These are phyloP conservation scores for Adansonia rubrostipa DNA, from an alignment of 441 rosid species.

Conservation along the genomic window DNA sequence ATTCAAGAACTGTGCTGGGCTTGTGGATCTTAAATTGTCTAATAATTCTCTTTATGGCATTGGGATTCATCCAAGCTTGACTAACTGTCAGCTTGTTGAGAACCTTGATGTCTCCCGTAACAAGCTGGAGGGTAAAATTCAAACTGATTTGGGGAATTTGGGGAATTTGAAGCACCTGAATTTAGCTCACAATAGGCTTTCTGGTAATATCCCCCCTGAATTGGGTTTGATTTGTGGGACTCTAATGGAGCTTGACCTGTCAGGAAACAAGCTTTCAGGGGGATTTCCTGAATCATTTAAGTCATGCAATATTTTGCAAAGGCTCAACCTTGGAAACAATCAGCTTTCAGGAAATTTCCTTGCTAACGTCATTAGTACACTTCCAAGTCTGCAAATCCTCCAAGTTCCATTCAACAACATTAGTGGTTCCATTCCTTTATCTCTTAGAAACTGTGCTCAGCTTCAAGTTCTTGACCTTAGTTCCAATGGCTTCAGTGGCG, in stretches of 20 bases:
- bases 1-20: not conserved
- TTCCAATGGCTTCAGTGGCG: slow-evolving; percentile 21
- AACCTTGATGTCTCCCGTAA: slow-evolving; percentile 18
- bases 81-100: slow-evolving; percentile 12
- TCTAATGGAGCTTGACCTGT: slow-evolving; percentile 8
- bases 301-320: slow-evolving; percentile 9
- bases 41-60: not conserved
- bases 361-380: not conserved
- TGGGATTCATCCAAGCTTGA: slow-evolving; percentile 11
- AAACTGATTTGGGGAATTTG: not conserved
- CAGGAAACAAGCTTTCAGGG: not conserved
- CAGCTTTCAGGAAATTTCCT: slow-evolving; percentile 24
- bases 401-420: slow-evolving; percentile 22
- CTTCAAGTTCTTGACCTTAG: slow-evolving; percentile 22
- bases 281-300: slow-evolving; percentile 6
- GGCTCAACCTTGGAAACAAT: slow-evolving; percentile 22
- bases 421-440: not conserved
- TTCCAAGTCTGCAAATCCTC: slow-evolving; percentile 12
- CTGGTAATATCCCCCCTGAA: slow-evolving; percentile 17
- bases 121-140: not conserved
- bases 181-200: not conserved
- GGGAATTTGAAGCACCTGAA: slow-evolving; percentile 1
- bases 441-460: not conserved
- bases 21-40: not conserved
- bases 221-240: not conserved